phyloP scores from a whole-genome alignment of 116 monocot species.

The Cymodocea nodosa region DNA sequence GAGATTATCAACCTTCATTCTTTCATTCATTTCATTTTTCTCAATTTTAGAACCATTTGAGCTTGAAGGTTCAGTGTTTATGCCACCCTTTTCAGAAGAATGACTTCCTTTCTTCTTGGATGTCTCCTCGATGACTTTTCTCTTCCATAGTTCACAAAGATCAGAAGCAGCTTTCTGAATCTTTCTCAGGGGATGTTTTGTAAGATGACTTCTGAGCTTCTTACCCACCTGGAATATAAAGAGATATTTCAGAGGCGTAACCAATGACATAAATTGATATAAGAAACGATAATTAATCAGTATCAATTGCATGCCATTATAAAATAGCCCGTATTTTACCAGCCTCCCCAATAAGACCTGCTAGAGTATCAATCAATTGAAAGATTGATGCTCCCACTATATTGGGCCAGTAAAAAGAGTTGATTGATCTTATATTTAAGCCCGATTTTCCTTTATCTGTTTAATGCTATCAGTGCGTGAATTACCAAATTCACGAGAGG shows the following conservation, averaged over 20 bases:
- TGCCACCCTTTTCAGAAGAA: neutral
- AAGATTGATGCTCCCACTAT: too few relatives aligned
- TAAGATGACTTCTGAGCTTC: conserved; percentile 29
- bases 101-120: conserved; percentile 19
- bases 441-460: too few relatives aligned
- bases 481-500: too few relatives aligned
- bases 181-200: conserved; percentile 48
- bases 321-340: too few relatives aligned
- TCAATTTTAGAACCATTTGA: conserved; percentile 16
- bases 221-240: conserved; percentile 49
- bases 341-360: too few relatives aligned
- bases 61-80: conserved; percentile 15
- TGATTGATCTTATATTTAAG: too few relatives aligned
- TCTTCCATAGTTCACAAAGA: conserved; percentile 53
- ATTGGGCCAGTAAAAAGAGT: too few relatives aligned
- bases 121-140: conserved; percentile 50
- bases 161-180: conserved; percentile 54
- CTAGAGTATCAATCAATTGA: too few relatives aligned
- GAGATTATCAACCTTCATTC: conserved; percentile 12
- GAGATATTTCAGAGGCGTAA: neutral
- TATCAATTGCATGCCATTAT: too few relatives aligned
- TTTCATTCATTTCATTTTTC: conserved; percentile 2
- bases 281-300: neutral
- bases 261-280: neutral
- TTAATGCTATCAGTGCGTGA: too few relatives aligned